Evolutionary conservation across 2,329 filamentous ascomycete species (phyloP).

Genomic region (Xylariales sp.): DNA sequence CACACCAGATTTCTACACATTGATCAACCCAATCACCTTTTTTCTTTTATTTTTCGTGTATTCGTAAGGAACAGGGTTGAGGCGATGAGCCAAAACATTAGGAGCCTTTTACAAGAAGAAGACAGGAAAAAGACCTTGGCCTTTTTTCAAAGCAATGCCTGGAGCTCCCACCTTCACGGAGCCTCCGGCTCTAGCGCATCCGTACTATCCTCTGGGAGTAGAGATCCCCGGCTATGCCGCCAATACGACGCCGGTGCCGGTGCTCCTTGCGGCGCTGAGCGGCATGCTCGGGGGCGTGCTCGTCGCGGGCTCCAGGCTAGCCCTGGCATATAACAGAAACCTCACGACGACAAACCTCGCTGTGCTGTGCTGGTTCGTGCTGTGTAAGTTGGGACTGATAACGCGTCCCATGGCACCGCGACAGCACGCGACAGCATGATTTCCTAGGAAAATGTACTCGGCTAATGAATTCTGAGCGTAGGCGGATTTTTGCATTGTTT

Average conservation of each 20-base stretch:
- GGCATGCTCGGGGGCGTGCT: constrained; percentile 31
- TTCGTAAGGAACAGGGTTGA: too few relatives aligned
- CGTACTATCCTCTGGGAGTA: constrained; percentile 44
- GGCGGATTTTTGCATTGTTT: constrained; percentile 69
- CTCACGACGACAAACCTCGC: constrained; percentile 35
- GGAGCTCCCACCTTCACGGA: too few relatives aligned
- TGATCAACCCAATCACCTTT: too few relatives aligned
- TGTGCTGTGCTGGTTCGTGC: constrained; percentile 48
- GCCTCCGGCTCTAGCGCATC: constrained; percentile 30
- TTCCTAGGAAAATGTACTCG: not conserved
- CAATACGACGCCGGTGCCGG: constrained; percentile 35
- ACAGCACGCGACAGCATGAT: too few relatives aligned
- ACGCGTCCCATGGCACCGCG: too few relatives aligned
- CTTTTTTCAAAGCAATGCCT: too few relatives aligned
- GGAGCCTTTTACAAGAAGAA: too few relatives aligned
- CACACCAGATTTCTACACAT: too few relatives aligned
- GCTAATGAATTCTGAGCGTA: constrained; percentile 20
- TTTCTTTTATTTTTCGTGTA: too few relatives aligned
- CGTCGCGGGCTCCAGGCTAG: constrained; percentile 24
- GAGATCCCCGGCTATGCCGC: constrained; percentile 39
- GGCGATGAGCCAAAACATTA: too few relatives aligned
- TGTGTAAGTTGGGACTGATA: constrained; percentile 42
- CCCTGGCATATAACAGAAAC: constrained; percentile 22
- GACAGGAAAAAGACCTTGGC: too few relatives aligned
- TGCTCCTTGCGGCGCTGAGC: constrained; percentile 33